Conservation (phyloP, 2,329 filamentous ascomycete genomes). For the Cadophora luteo-olivacea region DNA sequence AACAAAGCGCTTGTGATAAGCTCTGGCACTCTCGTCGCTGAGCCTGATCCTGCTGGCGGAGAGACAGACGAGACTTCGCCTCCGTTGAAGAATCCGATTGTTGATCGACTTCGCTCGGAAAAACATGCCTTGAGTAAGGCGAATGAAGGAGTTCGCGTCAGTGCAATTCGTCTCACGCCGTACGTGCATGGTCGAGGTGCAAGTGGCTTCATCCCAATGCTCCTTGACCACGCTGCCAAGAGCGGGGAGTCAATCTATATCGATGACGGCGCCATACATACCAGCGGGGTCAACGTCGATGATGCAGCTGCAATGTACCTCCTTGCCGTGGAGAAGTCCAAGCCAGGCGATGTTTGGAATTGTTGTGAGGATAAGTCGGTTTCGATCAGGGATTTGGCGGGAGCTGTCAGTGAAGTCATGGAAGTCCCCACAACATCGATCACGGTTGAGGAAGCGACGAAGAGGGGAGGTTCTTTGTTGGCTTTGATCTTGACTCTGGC, state of each 20-base stretch:
- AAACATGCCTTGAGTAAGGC: slow-evolving; percentile 42
- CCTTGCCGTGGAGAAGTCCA: slow-evolving; percentile 46
- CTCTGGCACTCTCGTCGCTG: slow-evolving; percentile 43
- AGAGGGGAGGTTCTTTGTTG: slow-evolving; percentile 8
- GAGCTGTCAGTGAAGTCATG: slow-evolving; percentile 42
- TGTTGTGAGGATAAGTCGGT: slow-evolving; percentile 43
- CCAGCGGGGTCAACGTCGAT: slow-evolving; percentile 49
- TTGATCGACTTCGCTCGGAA: slow-evolving; percentile 43
- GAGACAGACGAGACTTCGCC: slow-evolving; percentile 41
- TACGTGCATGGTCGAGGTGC: slow-evolving; percentile 53
- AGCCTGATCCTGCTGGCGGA: slow-evolving; percentile 40
- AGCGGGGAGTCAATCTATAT: slow-evolving; percentile 44
- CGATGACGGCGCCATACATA: slow-evolving; percentile 42
- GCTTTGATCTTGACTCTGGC: slow-evolving; percentile 21
- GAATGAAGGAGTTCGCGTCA: slow-evolving; percentile 46
- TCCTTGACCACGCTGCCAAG: slow-evolving; percentile 44
- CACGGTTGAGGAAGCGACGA: slow-evolving; percentile 20
- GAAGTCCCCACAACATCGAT: slow-evolving; percentile 20
- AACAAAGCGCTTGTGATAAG: slow-evolving; percentile 48
- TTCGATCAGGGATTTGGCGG: slow-evolving; percentile 43
- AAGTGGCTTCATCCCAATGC: slow-evolving; percentile 40
- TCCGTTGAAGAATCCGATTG: slow-evolving; percentile 34
- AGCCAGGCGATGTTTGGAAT: slow-evolving; percentile 48
- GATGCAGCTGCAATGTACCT: slow-evolving; percentile 52
- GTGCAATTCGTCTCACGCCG: slow-evolving; percentile 49